Conservation (phyloP, 164 flowering plant species). For the Houttuynia cordata region DNA sequence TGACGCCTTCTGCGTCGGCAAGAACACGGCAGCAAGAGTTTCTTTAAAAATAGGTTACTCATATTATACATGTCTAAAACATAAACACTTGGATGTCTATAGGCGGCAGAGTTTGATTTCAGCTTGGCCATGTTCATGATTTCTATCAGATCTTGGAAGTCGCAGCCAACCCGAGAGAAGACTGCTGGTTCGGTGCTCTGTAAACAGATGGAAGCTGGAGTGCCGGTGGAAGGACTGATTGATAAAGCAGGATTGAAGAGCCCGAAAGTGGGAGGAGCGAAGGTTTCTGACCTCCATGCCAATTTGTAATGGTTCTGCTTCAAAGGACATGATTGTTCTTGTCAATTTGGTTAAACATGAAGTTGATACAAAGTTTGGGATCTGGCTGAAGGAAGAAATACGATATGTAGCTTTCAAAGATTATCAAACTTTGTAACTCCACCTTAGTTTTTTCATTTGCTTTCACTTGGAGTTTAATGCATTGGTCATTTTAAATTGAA, state of each 20-base stretch:
- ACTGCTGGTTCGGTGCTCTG: conserved; percentile 41
- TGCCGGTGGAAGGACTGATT: conserved; percentile 34
- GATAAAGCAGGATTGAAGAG: conserved; percentile 42
- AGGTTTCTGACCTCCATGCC: conserved; percentile 31
- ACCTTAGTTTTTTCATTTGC: no score
- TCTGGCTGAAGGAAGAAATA: conserved; percentile 31
- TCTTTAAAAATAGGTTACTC: conserved; percentile 20
- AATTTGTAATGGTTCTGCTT: conserved; percentile 31
- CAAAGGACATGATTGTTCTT: conserved; percentile 36
- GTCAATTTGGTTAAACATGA: conserved; percentile 24
- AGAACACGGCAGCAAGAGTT: conserved; percentile 18
- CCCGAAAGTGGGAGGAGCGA: conserved; percentile 31
- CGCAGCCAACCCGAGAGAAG: conserved; percentile 25
- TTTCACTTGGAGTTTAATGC: no score
- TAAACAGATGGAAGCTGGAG: conserved; percentile 21
- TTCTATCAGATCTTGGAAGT: conserved; percentile 19
- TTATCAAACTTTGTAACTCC: neutral
- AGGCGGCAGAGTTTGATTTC: no score
- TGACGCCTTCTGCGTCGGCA: conserved; percentile 20
- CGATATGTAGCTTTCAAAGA: conserved; percentile 8
- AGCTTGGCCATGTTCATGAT: neutral
- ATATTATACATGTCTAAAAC: no score
- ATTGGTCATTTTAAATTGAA: no score
- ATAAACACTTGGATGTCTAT: no score
- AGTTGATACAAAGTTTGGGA: conserved; percentile 22